Conservation (phyloP, 1,139 yeast genomes). For the Pneumocystis oryctolagi region DNA sequence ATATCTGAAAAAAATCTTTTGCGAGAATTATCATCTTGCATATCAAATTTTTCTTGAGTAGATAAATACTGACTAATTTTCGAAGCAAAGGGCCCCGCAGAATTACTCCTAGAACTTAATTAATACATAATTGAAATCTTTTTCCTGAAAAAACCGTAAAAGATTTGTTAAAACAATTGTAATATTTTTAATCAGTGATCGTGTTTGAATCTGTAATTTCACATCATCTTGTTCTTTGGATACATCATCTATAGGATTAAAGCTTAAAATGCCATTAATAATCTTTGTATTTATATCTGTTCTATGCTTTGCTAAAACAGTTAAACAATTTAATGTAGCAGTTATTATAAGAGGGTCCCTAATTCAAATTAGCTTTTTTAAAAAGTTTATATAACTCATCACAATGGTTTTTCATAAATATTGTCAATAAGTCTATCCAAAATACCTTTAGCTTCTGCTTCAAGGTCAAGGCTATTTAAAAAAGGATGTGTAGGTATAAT, state of each 20-base stretch:
- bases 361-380: neutral
- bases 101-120: conserved; percentile 9
- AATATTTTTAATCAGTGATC: conserved; percentile 27
- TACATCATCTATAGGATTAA: conserved; percentile 20
- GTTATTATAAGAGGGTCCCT: conserved; percentile 19
- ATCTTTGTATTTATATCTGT: conserved; percentile 24
- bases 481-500: conserved; percentile 57
- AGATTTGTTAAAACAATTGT: conserved; percentile 24
- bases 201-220: conserved; percentile 20
- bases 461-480: conserved; percentile 40
- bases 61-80: conserved; percentile 23
- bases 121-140: conserved; percentile 17
- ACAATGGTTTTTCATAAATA: conserved; percentile 36
- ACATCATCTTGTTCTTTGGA: conserved; percentile 17
- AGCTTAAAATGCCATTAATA: conserved; percentile 23
- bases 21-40: conserved; percentile 13
- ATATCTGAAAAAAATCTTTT: conserved; percentile 17
- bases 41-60: conserved; percentile 15
- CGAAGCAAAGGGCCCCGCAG: conserved; percentile 2
- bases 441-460: conserved; percentile 56
- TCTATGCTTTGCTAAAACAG: conserved; percentile 24
- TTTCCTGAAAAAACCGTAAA: conserved; percentile 15
- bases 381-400: conserved; percentile 1
- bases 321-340: conserved; percentile 27
- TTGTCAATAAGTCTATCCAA: conserved; percentile 47